Evolutionary conservation across 1,139 yeast species (phyloP), one percentile per base, ranked within the genome.

Genomic region (Scheffersomyces cryptocercus): DNA sequence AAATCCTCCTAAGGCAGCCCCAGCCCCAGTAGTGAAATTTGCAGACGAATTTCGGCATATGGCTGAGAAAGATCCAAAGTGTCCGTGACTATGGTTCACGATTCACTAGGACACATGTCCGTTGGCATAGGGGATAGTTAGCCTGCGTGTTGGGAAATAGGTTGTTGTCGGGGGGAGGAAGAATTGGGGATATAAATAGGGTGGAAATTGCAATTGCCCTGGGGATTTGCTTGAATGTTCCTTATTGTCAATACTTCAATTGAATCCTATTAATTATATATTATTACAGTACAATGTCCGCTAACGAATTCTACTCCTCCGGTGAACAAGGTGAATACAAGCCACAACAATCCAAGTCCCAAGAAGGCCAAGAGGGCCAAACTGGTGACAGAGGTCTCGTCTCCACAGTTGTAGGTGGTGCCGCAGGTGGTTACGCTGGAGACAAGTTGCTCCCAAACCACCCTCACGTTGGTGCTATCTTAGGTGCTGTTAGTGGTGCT

Each of bases 401-500:
- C 33, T 69, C 83, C 36, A 71, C 82, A 12, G 61, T 81, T 33
- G 73, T 74, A 12, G 88, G 88, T 51, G 86, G 83, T 50, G 76
- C 77, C 40, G 81, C 81, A 38, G 86, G 86, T 58, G 84, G 81
- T 20, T 68, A 62, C 49, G 79, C 79, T 54, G 81, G 81, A 44
- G 56, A 65, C 41, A 65, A 73, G 52, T 41, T 72, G 15, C 67
- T 75, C 15, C 67, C 69, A 36, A 59, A 66, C 42, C 85, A 81
- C 64, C 68, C 79, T 14, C 75, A 72, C 14, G 55, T 81, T 33
- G 82, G 83, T 43, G 74, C 78, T 40, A 64, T 81, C 45, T 75
- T 74, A 16, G 88, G 88, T 59, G 85, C 82, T 33, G 54, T 82
- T 55, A 79, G 75, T 34, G 86, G 88, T 57, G 86, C 85, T 29